phyloP scores from a whole-genome alignment of 352 stramenopile species.

The Pythium rhizo-oryzae region DNA sequence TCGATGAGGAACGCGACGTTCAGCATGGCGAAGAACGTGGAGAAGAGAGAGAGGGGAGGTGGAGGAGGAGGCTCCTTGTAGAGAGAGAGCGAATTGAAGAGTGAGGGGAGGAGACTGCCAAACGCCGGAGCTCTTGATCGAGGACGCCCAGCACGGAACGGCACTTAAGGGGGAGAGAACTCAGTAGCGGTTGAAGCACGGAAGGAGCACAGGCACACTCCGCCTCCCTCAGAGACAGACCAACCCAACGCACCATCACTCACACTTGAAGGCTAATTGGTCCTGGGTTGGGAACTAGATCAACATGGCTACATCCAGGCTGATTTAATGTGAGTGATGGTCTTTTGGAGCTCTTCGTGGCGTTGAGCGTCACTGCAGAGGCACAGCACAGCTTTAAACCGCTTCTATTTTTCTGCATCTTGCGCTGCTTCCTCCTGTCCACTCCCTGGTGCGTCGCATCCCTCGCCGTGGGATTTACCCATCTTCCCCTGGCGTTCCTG shows the following conservation, averaged over 20 bases:
- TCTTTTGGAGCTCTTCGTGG: conserved; percentile 2
- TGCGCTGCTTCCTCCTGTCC: neutral
- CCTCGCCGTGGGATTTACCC: conserved; percentile 25
- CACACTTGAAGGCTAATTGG: conserved; percentile 13
- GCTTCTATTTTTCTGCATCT: conserved; percentile 4
- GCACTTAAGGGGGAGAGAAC: neutral
- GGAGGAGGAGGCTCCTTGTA: neutral
- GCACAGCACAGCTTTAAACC: neutral
- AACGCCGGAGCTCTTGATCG: too few relatives aligned
- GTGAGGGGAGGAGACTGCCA: neutral
- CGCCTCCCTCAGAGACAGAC: conserved; percentile 6
- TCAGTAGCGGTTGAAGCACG: neutral
- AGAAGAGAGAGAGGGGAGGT: neutral
- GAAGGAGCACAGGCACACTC: neutral
- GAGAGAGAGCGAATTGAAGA: conserved; percentile 4
- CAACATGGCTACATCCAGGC: conserved; percentile 13
- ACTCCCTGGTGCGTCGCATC: neutral
- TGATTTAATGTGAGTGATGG: conserved; percentile 23
- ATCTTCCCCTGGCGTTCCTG: conserved; percentile 41
- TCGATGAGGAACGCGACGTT: conserved; percentile 76
- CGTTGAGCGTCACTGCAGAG: neutral
- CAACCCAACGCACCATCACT: conserved; percentile 16
- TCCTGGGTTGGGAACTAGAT: conserved; percentile 10
- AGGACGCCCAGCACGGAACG: neutral
- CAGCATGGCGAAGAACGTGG: conserved; percentile 39